Evolutionary conservation across 495 filamentous ascomycete genomes (phyloP).

Genomic region (Melanomma pulvis-pyrius): DNA sequence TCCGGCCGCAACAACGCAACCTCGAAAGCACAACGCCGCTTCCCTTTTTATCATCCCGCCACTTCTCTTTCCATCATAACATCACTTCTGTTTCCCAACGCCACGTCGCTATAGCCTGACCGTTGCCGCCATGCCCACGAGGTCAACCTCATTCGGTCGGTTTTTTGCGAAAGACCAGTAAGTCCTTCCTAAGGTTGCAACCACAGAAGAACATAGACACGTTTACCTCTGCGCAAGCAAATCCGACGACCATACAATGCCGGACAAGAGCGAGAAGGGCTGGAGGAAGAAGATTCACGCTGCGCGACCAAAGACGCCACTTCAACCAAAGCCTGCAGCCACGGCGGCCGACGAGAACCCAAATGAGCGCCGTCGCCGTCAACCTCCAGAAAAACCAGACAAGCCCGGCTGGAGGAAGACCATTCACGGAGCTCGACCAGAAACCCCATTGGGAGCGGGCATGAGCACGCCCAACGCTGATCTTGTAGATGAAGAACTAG

Average conservation of each 20-base stretch:
- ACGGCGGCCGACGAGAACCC: neutral
- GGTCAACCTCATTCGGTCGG: too few species aligned
- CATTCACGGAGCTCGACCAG: constrained; percentile 34
- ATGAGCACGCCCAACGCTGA: constrained; percentile 19
- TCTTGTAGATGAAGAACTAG: constrained; percentile 15
- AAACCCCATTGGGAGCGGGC: constrained; percentile 35
- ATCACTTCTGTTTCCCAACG: too few species aligned
- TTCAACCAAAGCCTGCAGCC: neutral
- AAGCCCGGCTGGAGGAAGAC: constrained; percentile 24
- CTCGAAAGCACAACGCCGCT: too few species aligned
- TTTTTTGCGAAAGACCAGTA: too few species aligned
- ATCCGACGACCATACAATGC: neutral
- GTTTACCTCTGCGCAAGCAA: neutral
- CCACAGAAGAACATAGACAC: neutral
- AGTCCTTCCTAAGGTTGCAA: neutral
- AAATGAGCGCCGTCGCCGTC: constrained; percentile 2
- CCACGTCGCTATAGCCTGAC: too few species aligned
- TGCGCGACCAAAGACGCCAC: constrained; percentile 10
- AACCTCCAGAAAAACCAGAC: neutral
- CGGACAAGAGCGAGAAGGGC: constrained; percentile 1
- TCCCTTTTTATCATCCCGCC: too few species aligned
- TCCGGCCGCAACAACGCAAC: too few species aligned
- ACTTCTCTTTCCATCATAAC: too few species aligned
- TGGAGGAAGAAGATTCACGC: constrained; percentile 21
- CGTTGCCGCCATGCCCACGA: too few species aligned